A percentile compares a stretch with the other conserved stretches of the same genome.
Conservation (phyloP, 1,284 basidiomycete genomes). For the Fomitopsis pinicola region DNA sequence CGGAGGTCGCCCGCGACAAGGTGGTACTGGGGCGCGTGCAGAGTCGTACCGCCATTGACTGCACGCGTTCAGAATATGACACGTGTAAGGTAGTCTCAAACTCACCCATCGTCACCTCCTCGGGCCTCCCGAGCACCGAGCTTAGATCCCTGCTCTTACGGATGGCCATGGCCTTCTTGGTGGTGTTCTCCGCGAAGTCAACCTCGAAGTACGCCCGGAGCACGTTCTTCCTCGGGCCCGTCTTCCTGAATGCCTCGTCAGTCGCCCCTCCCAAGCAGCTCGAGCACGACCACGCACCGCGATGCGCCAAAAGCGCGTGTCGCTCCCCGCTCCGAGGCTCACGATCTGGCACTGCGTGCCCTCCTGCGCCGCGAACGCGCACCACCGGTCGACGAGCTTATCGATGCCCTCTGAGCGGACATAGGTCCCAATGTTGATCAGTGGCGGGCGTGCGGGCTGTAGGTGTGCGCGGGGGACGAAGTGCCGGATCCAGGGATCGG, state of each 20-base stretch:
- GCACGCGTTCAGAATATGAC: neutral
- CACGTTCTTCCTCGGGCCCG: conserved; percentile 42
- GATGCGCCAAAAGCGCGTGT: conserved; percentile 90
- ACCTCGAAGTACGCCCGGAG: conserved; percentile 78
- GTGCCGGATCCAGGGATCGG: conserved; percentile 64
- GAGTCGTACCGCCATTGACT: conserved; percentile 68
- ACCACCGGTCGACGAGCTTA: conserved; percentile 69
- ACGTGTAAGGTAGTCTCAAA: neutral
- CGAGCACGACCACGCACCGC: conserved; percentile 50
- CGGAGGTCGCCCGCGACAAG: conserved; percentile 78
- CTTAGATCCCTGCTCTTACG: conserved; percentile 63
- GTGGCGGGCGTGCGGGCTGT: conserved; percentile 67
- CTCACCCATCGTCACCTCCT: conserved; percentile 41
- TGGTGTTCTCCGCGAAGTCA: conserved; percentile 85
- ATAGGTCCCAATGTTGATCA: conserved; percentile 96
- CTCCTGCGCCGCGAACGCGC: conserved; percentile 38
- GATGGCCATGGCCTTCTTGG: conserved; percentile 81
- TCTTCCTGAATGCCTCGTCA: conserved; percentile 35
- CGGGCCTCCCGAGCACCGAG: conserved; percentile 44
- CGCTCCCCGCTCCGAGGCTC: conserved; percentile 89
- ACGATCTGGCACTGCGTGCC: conserved; percentile 71
- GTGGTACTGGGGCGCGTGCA: conserved; percentile 66
- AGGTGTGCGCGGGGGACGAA: conserved; percentile 64
- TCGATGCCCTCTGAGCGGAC: conserved; percentile 84
- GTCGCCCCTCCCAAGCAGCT: neutral